Evolutionary conservation across 495 filamentous ascomycete species (phyloP).

Genomic region (Rhypophila decipiens): DNA sequence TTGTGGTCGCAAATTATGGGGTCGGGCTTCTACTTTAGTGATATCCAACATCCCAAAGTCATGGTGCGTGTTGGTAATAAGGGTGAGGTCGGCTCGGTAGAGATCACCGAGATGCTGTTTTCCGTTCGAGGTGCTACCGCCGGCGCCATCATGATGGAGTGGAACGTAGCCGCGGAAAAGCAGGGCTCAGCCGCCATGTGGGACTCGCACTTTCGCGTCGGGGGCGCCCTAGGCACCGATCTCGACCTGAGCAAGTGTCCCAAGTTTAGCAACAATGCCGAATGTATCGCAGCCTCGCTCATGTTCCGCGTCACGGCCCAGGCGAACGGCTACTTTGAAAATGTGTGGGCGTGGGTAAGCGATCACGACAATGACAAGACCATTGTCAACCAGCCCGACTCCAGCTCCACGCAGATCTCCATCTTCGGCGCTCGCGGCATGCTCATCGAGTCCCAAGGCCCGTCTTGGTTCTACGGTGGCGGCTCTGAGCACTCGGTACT

Average conservation of each 20-base stretch:
- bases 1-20: too few species aligned
- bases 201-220: constrained; percentile 13
- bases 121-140: constrained; percentile 65
- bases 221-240: constrained; percentile 50
- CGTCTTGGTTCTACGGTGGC: constrained; percentile 37
- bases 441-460: constrained; percentile 54
- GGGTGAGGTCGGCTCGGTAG: constrained; percentile 69
- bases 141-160: constrained; percentile 80
- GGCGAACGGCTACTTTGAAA: constrained; percentile 73
- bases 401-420: constrained; percentile 56
- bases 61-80: constrained; percentile 66
- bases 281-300: constrained; percentile 54
- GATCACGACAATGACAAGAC: constrained; percentile 74
- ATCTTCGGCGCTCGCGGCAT: constrained; percentile 80
- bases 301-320: constrained; percentile 68
- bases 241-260: constrained; percentile 58
- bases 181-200: constrained; percentile 9
- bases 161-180: constrained; percentile 54
- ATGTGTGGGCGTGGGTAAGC: constrained; percentile 87
- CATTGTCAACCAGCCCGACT: not conserved
- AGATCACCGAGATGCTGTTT: constrained; percentile 75
- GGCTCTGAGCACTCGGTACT: constrained; percentile 67
- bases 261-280: constrained; percentile 26
- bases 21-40: too few species aligned
- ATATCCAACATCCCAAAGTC: constrained; percentile 59